Evolutionary conservation across 2,329 filamentous ascomycete species (phyloP), one percentile per base, ranked within the genome.

Genomic region (Fusarium luffae): DNA sequence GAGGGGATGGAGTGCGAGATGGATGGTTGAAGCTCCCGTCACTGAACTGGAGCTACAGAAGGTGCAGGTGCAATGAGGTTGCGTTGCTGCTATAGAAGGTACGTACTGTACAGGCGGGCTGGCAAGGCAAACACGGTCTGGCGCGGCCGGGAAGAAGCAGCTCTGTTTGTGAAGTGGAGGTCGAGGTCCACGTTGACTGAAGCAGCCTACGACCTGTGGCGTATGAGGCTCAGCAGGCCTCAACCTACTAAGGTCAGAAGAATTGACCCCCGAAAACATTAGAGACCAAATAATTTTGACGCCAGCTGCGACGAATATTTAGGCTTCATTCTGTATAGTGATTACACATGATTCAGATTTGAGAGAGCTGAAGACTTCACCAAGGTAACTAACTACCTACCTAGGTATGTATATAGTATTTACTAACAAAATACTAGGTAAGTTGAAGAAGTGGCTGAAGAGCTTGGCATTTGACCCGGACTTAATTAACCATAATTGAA

Each of bases 61-160:
- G 74, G 68, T 68, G 61, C 46, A 61, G 54, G 54, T 66, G 61
- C 43, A 61, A 54, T 55, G 63, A 66, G 62, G 63, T 66, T 66
- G 63, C 48, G 63, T 66, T 66, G 63, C 47, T 52, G 61, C 41
- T 49, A 44, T 32, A 40, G 27, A 48, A 65, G 47, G 65, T 61
- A 54, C 51, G 57, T 69, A 32, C 69, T 67, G 71, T 72, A 73
- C 58, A 68, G 58, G 41, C 42, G 47, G 49, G 62, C 58, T 66
- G 32, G 71, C 77, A 80, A 82, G 80, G 80, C 80, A 82, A 82
- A 81, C 80, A 81, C 75, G 74, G 73, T 79, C 79, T 82, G 79
- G 79, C 80, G 80, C 75, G 78, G 77, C 77, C 77, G 49, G 47
- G 70, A 66, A 73, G 63, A 69, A 34, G 49, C 49, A 56, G 52